Evolutionary conservation across 2,329 filamentous ascomycete genomes (phyloP).

Genomic region (Verticillium dahliae): DNA sequence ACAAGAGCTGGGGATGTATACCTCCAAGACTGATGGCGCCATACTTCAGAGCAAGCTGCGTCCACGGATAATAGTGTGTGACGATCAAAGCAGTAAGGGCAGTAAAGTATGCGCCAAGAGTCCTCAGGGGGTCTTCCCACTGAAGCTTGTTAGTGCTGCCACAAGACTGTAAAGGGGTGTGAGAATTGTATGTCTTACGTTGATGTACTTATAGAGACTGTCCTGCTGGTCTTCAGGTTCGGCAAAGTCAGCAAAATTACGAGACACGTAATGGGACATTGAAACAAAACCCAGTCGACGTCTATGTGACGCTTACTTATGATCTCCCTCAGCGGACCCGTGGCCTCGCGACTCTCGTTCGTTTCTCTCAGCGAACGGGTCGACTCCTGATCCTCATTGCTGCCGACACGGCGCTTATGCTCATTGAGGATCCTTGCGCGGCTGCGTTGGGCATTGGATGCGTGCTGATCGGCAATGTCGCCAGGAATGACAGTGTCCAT

Average conservation of each 20-base stretch:
- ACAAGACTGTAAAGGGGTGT: not conserved
- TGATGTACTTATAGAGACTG: conserved; percentile 8
- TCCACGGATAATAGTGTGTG: conserved; percentile 4
- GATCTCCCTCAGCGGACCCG: not conserved
- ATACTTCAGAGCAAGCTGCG: conserved; percentile 2
- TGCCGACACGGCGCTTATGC: not conserved
- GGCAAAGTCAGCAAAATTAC: not conserved
- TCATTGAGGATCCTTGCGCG: not conserved
- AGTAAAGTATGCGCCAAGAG: conserved; percentile 2
- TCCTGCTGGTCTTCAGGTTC: conserved; percentile 3
- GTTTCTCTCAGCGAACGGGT: not conserved
- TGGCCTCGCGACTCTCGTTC: not conserved
- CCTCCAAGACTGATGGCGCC: conserved; percentile 3
- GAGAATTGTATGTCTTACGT: not conserved
- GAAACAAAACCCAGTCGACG: not conserved
- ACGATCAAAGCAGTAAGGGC: conserved; percentile 2
- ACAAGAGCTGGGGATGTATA: not conserved
- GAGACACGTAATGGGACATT: too few relatives aligned
- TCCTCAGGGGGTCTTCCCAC: conserved; percentile 7
- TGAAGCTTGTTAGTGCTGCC: not conserved
- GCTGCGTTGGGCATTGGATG: not conserved
- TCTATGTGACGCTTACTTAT: not conserved
- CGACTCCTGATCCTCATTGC: not conserved
- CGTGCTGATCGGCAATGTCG: not conserved
- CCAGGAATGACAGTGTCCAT: not conserved